A percentile compares a stretch with the other conserved stretches of the same genome.
Conservation (phyloP, 257 asterid genomes). For the Fraxinus cuspidata region DNA sequence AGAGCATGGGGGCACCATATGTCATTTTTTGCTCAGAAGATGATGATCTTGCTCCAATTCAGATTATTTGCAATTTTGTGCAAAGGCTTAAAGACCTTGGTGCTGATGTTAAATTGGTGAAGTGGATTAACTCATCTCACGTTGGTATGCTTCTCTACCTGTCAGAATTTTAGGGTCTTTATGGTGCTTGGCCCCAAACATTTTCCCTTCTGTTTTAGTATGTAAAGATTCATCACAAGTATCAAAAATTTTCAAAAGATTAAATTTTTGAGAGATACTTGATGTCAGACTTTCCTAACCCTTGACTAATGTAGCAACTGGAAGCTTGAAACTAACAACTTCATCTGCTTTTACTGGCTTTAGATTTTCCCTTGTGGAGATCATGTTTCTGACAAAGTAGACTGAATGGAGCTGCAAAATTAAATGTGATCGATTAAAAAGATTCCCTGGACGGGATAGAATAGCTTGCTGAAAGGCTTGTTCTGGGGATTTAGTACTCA, state of each 20-base stretch:
- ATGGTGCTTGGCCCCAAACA: conserved; percentile 5
- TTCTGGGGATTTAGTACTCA: neutral
- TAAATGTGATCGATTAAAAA: neutral
- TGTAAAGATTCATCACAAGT: neutral
- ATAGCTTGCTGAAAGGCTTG: neutral
- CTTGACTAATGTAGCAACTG: neutral
- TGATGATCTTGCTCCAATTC: conserved; percentile 86
- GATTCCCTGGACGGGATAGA: neutral
- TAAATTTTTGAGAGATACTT: neutral
- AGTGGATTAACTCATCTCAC: conserved; percentile 81
- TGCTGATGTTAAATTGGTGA: conserved; percentile 75
- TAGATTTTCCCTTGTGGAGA: neutral
- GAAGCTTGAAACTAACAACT: neutral
- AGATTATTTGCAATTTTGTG: conserved; percentile 69
- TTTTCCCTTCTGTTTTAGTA: neutral
- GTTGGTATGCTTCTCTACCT: conserved; percentile 61
- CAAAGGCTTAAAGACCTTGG: conserved; percentile 69
- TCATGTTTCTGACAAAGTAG: neutral
- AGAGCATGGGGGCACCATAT: conserved; percentile 91
- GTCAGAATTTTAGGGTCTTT: neutral
- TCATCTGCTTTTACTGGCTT: neutral
- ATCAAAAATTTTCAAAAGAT: conserved; percentile 1
- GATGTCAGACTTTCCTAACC: neutral
- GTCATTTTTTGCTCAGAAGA: conserved; percentile 90
- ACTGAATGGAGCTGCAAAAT: neutral